A percentile compares a stretch with the other conserved stretches of the same genome.
Conservation (phyloP, 129 eudicot species). For the Kitagawia praeruptora region DNA sequence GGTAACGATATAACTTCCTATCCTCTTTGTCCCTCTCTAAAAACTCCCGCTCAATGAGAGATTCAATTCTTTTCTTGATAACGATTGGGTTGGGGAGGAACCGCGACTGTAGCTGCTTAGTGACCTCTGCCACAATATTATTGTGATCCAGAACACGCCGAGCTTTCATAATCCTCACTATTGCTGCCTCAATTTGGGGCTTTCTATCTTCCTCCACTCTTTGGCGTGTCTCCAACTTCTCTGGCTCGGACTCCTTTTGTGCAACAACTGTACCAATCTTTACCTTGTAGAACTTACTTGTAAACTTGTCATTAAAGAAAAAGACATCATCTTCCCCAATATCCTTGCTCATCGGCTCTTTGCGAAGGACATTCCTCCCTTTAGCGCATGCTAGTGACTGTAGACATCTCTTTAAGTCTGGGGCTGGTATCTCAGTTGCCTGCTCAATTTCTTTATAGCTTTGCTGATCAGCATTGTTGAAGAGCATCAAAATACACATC, state of each 20-base stretch:
- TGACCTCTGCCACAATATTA: constrained; percentile 42
- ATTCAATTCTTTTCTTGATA: constrained; percentile 48
- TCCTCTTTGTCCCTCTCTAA: constrained; percentile 47
- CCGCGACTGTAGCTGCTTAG: constrained; percentile 49
- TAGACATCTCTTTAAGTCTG: constrained; percentile 44
- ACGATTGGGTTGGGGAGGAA: constrained; percentile 45
- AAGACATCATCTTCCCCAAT: constrained; percentile 36
- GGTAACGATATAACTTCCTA: constrained; percentile 48
- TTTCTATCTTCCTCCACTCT: constrained; percentile 55
- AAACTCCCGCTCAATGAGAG: constrained; percentile 49
- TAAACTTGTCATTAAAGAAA: constrained; percentile 28
- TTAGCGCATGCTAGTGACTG: constrained; percentile 49
- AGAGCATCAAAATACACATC: constrained; percentile 54
- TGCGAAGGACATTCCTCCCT: constrained; percentile 42
- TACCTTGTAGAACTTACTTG: constrained; percentile 36
- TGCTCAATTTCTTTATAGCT: constrained; percentile 47
- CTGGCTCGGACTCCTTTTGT: constrained; percentile 43
- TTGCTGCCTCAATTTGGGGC: constrained; percentile 52
- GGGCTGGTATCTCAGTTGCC: constrained; percentile 40
- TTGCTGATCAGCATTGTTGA: constrained; percentile 32
- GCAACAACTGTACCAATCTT: constrained; percentile 47
- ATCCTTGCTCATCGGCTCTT: constrained; percentile 51
- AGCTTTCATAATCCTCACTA: constrained; percentile 48
- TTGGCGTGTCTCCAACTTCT: constrained; percentile 47
- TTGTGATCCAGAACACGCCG: constrained; percentile 43